A percentile compares a stretch with the other conserved stretches of the same genome.
Conservation (phyloP, 306 rosid species). For the Acacia confusa region DNA sequence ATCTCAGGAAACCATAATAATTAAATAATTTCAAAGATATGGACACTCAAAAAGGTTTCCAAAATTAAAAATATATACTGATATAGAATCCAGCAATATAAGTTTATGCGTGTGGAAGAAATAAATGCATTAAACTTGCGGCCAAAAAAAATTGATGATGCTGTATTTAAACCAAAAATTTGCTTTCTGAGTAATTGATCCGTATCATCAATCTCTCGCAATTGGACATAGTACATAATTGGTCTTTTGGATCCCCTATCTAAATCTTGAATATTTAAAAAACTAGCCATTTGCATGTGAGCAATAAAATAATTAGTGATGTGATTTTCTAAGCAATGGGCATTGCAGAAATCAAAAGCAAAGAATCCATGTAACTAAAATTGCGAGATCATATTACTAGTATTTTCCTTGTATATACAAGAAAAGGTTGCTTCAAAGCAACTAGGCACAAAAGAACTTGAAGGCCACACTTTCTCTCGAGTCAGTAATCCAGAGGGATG, state of each 20-base stretch:
- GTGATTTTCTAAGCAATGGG: neutral
- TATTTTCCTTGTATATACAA: neutral
- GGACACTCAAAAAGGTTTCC: neutral
- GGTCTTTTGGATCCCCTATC: neutral
- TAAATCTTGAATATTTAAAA: neutral
- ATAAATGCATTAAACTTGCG: neutral
- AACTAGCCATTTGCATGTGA: neutral
- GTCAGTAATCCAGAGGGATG: neutral
- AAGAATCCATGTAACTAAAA: neutral
- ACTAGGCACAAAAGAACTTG: neutral
- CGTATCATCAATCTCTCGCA: neutral
- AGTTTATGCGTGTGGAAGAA: neutral
- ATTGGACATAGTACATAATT: neutral
- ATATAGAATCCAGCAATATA: neutral
- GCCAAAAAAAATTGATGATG: neutral
- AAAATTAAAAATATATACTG: neutral
- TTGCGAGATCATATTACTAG: neutral
- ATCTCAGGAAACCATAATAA: neutral
- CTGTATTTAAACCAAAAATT: no score
- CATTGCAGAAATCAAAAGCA: neutral
- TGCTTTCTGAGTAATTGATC: neutral
- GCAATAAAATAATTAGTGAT: neutral
- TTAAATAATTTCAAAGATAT: neutral
- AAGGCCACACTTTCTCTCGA: neutral
- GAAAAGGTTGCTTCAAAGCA: neutral